Evolutionary conservation across 495 filamentous ascomycete species (phyloP).

Genomic region (Neurospora pannonica): DNA sequence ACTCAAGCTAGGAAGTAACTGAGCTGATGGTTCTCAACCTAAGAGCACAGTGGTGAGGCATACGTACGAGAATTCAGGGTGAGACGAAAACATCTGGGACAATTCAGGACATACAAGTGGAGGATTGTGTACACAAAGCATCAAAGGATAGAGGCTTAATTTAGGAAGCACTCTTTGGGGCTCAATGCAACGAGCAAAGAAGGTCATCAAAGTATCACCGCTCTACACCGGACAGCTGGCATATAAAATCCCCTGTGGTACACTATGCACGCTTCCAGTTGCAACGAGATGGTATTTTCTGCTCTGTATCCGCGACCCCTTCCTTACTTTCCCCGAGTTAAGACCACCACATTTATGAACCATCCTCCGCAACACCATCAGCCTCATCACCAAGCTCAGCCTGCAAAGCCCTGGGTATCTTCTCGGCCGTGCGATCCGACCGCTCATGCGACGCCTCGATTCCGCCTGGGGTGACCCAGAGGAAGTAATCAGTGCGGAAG

Average conservation of each 20-base stretch:
- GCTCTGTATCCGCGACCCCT: no score
- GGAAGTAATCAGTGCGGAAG: slow-evolving; percentile 60
- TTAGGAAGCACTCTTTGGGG: neutral
- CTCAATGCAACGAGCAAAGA: neutral
- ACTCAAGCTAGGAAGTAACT: neutral
- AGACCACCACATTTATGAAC: slow-evolving; percentile 4
- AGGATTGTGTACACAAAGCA: neutral
- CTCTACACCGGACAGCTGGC: neutral
- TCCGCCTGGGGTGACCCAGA: slow-evolving; percentile 63
- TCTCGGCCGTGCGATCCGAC: slow-evolving; percentile 18
- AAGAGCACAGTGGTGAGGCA: neutral
- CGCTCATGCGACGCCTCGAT: slow-evolving; percentile 43
- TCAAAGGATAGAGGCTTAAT: neutral
- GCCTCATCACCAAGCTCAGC: slow-evolving; percentile 30
- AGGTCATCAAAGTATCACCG: neutral
- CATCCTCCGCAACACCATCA: slow-evolving; percentile 26
- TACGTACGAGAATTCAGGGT: neutral
- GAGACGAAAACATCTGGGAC: neutral
- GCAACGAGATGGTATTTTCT: neutral
- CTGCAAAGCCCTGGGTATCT: slow-evolving; percentile 23
- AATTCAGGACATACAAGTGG: neutral
- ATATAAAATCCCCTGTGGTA: neutral
- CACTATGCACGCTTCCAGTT: neutral
- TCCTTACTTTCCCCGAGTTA: no score
- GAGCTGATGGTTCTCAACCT: neutral